Evolutionary conservation across 306 rosid species (phyloP), one percentile per base, ranked within the genome.

Genomic region (Prunus fruticosa): DNA sequence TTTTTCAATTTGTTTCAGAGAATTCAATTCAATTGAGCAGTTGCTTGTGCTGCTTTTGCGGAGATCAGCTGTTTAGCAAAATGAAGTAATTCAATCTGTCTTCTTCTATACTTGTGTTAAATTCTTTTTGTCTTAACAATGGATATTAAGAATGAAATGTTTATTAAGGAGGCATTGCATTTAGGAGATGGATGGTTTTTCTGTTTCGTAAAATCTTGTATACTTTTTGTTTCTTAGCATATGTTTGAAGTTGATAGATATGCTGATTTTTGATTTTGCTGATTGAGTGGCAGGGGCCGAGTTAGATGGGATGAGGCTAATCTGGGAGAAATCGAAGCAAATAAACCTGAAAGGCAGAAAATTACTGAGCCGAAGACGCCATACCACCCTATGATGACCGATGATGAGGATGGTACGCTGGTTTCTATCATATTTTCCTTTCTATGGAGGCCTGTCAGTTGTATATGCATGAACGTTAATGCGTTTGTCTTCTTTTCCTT

Each of bases 361-460:
- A 95, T 95, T 80, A 92, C 96, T 73, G 99, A 95, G 80, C 99
- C 99, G 0, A 95, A 95, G 91, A 95, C 99, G 49, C 99, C 99
- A 46, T 95, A 95, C 86, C 99, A 95, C 80, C 91, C 88, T 41
- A 89, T 95, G 98, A 80, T 92, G 81, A 96, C 93, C 57, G 97
- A 92, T 80, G 97, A 95, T 64, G 86, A 97, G 88, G 97, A 95
- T 50, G 86, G 99, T 95, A 71, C 30, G 81, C 51, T 2, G 50
- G 15, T 47, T 61, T 77, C 11, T 11, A 75, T 81, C 78, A 71
- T 72, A 25, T 46, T 15, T 53, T 34, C 32, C 71, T 16, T 61
- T 45, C 3, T 67, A 54, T 65, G 50, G 65, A 46, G 65, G 67
- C 76, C 51, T 69, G 25, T 80, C 53, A 71, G 61, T 62, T 79